phyloP scores from a whole-genome alignment of 1,139 yeast species.

The Pichia sp. region DNA sequence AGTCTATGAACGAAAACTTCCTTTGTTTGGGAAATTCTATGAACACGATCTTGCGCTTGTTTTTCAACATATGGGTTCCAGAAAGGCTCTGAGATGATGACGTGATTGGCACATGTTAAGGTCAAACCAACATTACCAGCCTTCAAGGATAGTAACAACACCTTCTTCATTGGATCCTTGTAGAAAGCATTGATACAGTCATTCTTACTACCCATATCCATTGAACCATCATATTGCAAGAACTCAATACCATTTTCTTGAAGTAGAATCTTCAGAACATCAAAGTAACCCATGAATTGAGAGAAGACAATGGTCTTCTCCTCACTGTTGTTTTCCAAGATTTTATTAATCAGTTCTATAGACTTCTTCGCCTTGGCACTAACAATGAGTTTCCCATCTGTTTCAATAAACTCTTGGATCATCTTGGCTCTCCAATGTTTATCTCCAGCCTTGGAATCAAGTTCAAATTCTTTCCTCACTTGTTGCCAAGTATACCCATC shows the following conservation, averaged over 20 bases:
- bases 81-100: slow-evolving; percentile 84
- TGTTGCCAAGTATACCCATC: slow-evolving; percentile 24
- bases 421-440: slow-evolving; percentile 20
- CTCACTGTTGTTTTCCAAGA: slow-evolving; percentile 35
- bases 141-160: slow-evolving; percentile 68
- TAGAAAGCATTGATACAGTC: slow-evolving; percentile 57
- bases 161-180: slow-evolving; percentile 40
- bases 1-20: slow-evolving; percentile 71
- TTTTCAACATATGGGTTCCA: slow-evolving; percentile 98
- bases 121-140: slow-evolving; percentile 95
- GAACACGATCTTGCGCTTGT: slow-evolving; percentile 93
- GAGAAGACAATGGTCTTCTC: slow-evolving; percentile 77
- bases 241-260: slow-evolving; percentile 39
- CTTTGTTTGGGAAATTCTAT: slow-evolving; percentile 81
- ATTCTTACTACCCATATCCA: slow-evolving; percentile 63
- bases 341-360: slow-evolving; percentile 37
- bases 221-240: slow-evolving; percentile 74
- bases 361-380: slow-evolving; percentile 52
- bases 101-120: slow-evolving; percentile 88
- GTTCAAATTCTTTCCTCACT: slow-evolving; percentile 15
- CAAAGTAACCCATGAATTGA: slow-evolving; percentile 76
- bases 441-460: slow-evolving; percentile 17
- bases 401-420: slow-evolving; percentile 30
- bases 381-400: slow-evolving; percentile 29
- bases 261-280: slow-evolving; percentile 55